These are phyloP conservation scores for Lupinus albus DNA, from an alignment of 306 rosid species.

Conservation along the genomic window DNA sequence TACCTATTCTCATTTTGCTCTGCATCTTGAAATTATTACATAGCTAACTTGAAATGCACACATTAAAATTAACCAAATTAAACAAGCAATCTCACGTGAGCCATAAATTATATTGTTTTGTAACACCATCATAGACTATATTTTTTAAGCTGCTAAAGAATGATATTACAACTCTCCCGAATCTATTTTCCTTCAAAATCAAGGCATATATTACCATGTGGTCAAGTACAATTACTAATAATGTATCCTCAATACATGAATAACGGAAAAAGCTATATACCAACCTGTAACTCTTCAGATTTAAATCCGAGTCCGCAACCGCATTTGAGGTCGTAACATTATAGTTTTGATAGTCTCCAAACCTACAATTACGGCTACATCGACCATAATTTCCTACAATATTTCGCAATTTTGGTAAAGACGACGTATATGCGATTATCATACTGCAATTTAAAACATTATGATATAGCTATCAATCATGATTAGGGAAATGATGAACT, in stretches of 20 bases:
- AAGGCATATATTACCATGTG: constrained; percentile 24
- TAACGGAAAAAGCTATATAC: constrained; percentile 34
- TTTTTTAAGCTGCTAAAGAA: not conserved
- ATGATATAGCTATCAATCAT: not conserved
- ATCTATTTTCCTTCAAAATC: constrained; percentile 24
- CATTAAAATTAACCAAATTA: constrained; percentile 8
- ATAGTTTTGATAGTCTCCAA: too few species aligned
- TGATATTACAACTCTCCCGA: not conserved
- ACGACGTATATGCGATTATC: too few species aligned
- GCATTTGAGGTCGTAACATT: too few species aligned
- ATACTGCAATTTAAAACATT: too few species aligned
- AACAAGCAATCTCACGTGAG: constrained; percentile 42
- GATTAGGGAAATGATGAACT: constrained; percentile 52
- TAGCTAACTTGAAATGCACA: not conserved
- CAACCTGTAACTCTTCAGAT: constrained; percentile 22
- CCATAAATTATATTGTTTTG: constrained; percentile 26
- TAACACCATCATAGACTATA: constrained; percentile 6
- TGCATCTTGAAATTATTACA: not conserved
- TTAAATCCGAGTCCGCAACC: too few species aligned
- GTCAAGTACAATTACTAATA: constrained; percentile 23
- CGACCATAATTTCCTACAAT: too few species aligned
- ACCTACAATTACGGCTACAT: too few species aligned
- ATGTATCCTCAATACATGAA: constrained; percentile 25
- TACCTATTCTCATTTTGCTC: not conserved
- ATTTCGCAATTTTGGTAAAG: too few species aligned